A percentile compares a stretch with the other conserved stretches of the same genome.
phyloP scores from a whole-genome alignment of 2,329 filamentous ascomycete species.

The Drechslerella stenobrocha region DNA sequence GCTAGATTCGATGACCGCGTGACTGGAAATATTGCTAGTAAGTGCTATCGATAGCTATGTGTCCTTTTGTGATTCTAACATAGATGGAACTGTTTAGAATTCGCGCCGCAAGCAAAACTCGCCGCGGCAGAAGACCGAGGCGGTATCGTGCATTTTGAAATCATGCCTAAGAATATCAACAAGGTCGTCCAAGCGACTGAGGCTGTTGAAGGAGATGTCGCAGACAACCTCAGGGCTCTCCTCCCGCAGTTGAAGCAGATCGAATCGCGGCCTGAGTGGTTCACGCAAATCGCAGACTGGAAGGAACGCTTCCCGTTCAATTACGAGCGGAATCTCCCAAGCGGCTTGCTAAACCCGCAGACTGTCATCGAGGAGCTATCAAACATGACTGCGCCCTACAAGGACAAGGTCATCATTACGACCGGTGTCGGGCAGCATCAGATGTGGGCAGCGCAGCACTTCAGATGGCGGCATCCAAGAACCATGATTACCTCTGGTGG shows the following conservation, averaged over 20 bases:
- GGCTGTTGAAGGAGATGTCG: constrained; percentile 90
- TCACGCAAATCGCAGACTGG: constrained; percentile 84
- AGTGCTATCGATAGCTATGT: constrained; percentile 13
- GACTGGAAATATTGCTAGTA: constrained; percentile 70
- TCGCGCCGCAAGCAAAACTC: constrained; percentile 82
- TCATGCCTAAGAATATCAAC: constrained; percentile 99
- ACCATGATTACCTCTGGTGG: constrained; percentile 97
- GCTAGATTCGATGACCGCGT: constrained; percentile 96
- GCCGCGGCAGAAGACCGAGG: constrained; percentile 83
- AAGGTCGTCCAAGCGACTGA: constrained; percentile 97
- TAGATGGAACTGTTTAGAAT: constrained; percentile 60
- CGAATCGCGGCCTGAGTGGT: constrained; percentile 77
- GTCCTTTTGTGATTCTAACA: constrained; percentile 9
- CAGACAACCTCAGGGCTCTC: constrained; percentile 73
- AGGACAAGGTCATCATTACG: constrained; percentile 81
- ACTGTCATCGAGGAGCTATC: constrained; percentile 87
- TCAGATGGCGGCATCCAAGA: constrained; percentile 86
- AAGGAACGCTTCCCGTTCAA: constrained; percentile 85
- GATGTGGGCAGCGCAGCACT: constrained; percentile 98
- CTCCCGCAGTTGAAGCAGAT: constrained; percentile 69
- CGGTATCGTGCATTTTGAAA: constrained; percentile 96
- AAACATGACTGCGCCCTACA: constrained; percentile 75
- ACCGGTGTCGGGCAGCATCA: constrained; percentile 98
- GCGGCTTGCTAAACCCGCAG: constrained; percentile 90
- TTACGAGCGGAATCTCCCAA: constrained; percentile 76